Percentiles rank a stretch among this genome's conserved stretches.
These are phyloP conservation scores for Buxus sempervirens DNA, from an alignment of 164 flowering plant species.

Conservation along the genomic window DNA sequence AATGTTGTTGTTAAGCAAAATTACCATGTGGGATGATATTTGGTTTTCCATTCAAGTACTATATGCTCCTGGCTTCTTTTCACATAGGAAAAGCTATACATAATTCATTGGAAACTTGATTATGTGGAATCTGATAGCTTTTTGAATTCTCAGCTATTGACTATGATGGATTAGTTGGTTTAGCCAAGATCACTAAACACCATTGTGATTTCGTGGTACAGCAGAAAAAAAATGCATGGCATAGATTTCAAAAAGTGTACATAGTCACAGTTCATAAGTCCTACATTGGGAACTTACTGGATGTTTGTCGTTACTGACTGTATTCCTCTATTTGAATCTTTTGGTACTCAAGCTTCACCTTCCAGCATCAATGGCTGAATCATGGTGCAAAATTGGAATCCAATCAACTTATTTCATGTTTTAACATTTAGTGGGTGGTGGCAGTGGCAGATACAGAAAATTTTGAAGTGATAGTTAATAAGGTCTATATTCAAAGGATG, in stretches of 20 bases:
- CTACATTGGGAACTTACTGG: neutral
- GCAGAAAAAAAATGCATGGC: too few relatives aligned
- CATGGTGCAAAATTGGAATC: neutral
- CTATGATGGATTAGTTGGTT: neutral
- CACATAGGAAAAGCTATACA: neutral
- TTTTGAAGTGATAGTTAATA: neutral
- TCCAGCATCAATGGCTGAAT: too few relatives aligned
- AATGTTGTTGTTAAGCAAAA: neutral
- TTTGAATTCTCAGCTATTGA: neutral
- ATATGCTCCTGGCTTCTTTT: neutral
- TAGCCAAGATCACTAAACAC: neutral
- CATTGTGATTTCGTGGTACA: neutral
- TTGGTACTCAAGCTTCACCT: neutral
- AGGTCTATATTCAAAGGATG: too few relatives aligned
- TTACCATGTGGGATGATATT: neutral
- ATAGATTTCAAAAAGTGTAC: neutral
- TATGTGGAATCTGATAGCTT: too few relatives aligned
- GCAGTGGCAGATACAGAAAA: neutral
- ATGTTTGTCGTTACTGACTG: neutral
- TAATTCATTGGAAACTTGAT: neutral
- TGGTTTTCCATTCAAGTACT: neutral
- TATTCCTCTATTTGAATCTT: neutral
- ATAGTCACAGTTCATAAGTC: neutral
- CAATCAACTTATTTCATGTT: neutral
- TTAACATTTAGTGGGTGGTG: neutral